phyloP scores from a whole-genome alignment of 2,329 filamentous ascomycete genomes.

The Epichloe typhina region DNA sequence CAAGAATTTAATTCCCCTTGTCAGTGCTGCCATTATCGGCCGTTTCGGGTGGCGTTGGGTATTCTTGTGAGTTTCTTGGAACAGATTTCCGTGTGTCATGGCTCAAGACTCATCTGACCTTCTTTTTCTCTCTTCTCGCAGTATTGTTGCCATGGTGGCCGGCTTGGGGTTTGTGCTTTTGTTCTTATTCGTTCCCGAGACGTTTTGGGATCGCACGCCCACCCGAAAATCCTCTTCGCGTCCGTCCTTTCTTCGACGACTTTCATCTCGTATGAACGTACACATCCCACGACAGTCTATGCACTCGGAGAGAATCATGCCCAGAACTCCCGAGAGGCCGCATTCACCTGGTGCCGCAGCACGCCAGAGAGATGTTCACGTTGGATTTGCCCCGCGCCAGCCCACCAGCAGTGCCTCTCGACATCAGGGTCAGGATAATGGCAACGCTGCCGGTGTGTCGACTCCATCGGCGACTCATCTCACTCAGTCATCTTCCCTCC shows the following conservation, averaged over 20 bases:
- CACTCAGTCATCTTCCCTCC: constrained; percentile 8
- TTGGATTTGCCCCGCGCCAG: constrained; percentile 17
- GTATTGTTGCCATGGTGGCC: constrained; percentile 72
- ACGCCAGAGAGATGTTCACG: constrained; percentile 17
- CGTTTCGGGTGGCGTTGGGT: constrained; percentile 77
- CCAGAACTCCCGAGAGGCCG: constrained; percentile 6
- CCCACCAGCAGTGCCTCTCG: not conserved
- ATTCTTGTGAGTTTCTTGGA: constrained; percentile 50
- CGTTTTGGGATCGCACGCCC: constrained; percentile 85
- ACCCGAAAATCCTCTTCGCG: constrained; percentile 25
- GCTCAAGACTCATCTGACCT: not conserved
- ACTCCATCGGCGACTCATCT: constrained; percentile 10
- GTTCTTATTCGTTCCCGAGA: constrained; percentile 88
- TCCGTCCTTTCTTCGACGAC: constrained; percentile 32
- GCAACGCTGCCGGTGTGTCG: not conserved
- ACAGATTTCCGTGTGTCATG: not conserved
- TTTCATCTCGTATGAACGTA: constrained; percentile 28
- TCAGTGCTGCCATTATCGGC: constrained; percentile 75
- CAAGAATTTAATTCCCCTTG: constrained; percentile 79
- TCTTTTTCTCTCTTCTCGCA: constrained; percentile 19
- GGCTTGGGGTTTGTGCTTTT: constrained; percentile 57
- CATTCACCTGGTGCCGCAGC: constrained; percentile 9
- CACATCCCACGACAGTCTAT: constrained; percentile 1
- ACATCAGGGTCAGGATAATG: not conserved
- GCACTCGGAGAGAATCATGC: not conserved